A percentile compares a stretch with the other conserved stretches of the same genome.
Conservation (phyloP, 495 filamentous ascomycete genomes). For the Hyaloscypha bicolor region DNA sequence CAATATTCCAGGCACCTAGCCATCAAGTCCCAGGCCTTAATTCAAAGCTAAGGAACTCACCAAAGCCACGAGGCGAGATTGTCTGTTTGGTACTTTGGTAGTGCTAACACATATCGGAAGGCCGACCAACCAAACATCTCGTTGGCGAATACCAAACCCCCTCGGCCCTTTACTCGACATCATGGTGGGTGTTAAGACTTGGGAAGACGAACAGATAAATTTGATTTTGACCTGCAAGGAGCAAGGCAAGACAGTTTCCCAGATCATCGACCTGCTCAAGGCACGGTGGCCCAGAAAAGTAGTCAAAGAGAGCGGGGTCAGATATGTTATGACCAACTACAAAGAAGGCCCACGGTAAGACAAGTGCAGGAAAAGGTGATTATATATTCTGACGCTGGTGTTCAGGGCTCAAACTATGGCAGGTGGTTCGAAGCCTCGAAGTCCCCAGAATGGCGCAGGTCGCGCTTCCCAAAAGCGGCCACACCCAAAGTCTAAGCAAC, state of each 20-base stretch:
- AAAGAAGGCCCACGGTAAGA: background rate
- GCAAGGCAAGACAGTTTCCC: background rate
- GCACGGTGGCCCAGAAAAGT: background rate
- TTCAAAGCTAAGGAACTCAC: background rate
- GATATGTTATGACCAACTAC: background rate
- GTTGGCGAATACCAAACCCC: background rate
- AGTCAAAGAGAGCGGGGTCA: background rate
- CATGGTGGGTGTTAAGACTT: conserved; percentile 1
- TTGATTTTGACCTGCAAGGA: background rate
- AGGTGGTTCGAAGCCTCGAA: background rate
- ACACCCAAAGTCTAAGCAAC: background rate
- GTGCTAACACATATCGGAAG: too few species aligned
- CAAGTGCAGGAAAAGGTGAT: background rate
- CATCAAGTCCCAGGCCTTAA: background rate
- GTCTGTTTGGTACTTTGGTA: background rate
- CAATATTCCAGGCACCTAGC: background rate
- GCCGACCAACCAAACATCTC: too few species aligned
- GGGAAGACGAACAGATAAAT: background rate
- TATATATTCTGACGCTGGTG: background rate
- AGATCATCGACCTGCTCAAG: background rate
- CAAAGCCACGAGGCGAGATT: background rate
- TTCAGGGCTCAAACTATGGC: background rate
- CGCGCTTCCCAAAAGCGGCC: background rate
- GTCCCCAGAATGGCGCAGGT: background rate
- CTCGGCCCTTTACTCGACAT: background rate